Conservation (phyloP, 2,329 filamentous ascomycete species). For the Scedosporium aurantiacum region DNA sequence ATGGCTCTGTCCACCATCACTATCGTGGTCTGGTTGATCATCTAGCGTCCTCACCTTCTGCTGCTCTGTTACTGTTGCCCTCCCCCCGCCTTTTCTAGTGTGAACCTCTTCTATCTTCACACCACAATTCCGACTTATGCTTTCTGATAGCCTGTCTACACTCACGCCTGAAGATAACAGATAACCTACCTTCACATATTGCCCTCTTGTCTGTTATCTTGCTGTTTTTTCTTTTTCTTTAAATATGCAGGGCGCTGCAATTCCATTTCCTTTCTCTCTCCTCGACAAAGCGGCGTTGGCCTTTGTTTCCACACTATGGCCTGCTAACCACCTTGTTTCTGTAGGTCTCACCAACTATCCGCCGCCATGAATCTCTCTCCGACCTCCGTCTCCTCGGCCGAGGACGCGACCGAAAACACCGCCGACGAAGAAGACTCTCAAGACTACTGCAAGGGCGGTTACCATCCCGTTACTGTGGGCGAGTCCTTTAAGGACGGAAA, state of each 20-base stretch:
- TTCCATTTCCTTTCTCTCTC: not conserved
- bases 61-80: not conserved
- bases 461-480: conserved; percentile 87
- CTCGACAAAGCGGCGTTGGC: not conserved
- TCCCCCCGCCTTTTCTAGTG: not conserved
- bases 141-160: not conserved
- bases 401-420: conserved; percentile 80
- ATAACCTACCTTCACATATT: not conserved
- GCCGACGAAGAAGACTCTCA: conserved; percentile 98
- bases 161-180: no score
- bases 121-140: not conserved
- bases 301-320: conserved; percentile 2
- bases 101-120: not conserved
- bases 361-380: conserved; percentile 60
- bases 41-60: not conserved
- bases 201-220: not conserved
- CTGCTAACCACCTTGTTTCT: conserved; percentile 11
- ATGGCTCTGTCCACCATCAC: not conserved
- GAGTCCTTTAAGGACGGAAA: conserved; percentile 97
- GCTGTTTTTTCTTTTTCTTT: not conserved
- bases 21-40: not conserved
- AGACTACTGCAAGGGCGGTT: conserved; percentile 98
- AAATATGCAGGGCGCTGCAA: not conserved
- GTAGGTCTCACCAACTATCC: conserved; percentile 44
- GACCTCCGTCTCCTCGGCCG: conserved; percentile 64